Conservation (phyloP, 345 rosid species). For the Cardamine occulta region DNA sequence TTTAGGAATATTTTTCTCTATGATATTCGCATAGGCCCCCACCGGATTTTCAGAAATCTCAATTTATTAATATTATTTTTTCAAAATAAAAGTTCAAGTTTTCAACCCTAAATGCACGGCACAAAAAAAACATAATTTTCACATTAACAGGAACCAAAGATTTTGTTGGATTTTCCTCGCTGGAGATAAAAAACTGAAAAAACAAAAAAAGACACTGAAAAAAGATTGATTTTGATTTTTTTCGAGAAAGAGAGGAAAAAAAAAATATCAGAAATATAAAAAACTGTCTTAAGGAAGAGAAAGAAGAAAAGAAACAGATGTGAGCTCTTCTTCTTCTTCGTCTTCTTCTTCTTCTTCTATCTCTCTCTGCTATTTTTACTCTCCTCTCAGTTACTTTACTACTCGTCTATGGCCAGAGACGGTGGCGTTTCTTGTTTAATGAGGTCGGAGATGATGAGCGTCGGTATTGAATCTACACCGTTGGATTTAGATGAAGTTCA, state of each 20-base stretch:
- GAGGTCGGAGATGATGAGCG: conserved; percentile 51
- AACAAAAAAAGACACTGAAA: neutral
- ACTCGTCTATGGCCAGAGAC: conserved; percentile 54
- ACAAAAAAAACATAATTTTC: conserved; percentile 22
- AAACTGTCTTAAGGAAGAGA: conserved; percentile 18
- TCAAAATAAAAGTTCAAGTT: conserved; percentile 22
- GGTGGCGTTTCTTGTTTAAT: conserved; percentile 54
- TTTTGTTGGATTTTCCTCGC: conserved; percentile 51
- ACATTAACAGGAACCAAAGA: conserved; percentile 44
- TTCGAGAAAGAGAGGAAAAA: conserved; percentile 37
- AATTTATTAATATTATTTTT: conserved; percentile 10
- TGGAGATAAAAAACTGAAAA: neutral
- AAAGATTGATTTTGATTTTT: conserved; percentile 35
- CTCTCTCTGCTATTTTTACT: neutral
- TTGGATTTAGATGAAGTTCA: conserved; percentile 68
- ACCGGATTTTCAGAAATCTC: conserved; percentile 63
- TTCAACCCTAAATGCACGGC: conserved; percentile 46
- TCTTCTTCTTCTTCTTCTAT: neutral
- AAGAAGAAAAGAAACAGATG: conserved; percentile 31
- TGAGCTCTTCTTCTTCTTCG: conserved; percentile 12
- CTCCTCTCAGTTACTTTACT: neutral
- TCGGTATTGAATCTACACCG: conserved; percentile 46
- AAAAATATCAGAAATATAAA: conserved; percentile 38
- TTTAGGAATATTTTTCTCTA: conserved; percentile 23
- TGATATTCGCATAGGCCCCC: conserved; percentile 45